Conservation (phyloP, 2,329 filamentous ascomycete genomes). For the Arthrinium phaeospermum region DNA sequence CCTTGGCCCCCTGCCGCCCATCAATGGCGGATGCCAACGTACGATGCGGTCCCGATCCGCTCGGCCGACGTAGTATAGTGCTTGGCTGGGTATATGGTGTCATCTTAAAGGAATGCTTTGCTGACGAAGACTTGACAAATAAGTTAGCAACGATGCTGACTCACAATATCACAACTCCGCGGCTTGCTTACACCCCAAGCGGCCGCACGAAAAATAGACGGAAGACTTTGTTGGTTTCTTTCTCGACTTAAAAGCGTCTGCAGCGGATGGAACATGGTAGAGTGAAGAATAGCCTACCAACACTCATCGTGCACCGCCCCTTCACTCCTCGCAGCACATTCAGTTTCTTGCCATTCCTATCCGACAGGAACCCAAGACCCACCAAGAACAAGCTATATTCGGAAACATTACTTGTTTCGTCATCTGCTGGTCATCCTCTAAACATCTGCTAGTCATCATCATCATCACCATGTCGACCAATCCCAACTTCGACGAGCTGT, state of each 20-base stretch:
- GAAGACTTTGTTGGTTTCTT: neutral
- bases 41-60: neutral
- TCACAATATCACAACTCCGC: neutral
- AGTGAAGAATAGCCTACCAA: neutral
- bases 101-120: neutral
- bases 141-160: neutral
- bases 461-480: slow-evolving; percentile 30
- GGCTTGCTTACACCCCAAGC: too few species aligned
- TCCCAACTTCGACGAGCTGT: slow-evolving; percentile 39
- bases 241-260: neutral
- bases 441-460: neutral
- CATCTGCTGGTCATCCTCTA: neutral
- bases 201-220: neutral
- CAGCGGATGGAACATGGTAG: neutral
- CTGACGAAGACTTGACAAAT: neutral
- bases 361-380: neutral
- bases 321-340: neutral
- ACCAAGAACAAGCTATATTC: neutral
- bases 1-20: neutral
- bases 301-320: neutral
- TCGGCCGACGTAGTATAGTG: neutral
- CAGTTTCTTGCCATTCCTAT: neutral
- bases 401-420: neutral
- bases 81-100: neutral
- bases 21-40: neutral